These are phyloP conservation scores for Citrus inodora DNA, from an alignment of 345 rosid species.

Conservation along the genomic window DNA sequence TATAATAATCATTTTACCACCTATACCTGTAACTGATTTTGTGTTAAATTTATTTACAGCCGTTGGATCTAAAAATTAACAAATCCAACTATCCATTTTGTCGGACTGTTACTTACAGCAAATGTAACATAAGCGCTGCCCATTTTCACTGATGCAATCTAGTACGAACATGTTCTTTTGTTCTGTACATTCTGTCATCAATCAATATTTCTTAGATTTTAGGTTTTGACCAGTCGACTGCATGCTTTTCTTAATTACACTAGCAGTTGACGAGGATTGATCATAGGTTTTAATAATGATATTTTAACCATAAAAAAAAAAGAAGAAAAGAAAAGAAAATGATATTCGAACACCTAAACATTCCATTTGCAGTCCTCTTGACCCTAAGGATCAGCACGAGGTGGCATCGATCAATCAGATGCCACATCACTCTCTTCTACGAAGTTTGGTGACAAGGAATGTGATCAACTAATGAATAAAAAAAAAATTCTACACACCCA, in stretches of 20 bases:
- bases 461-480: not conserved
- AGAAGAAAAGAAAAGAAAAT: not conserved
- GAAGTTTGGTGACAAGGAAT: no score
- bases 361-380: no score
- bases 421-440: slow-evolving; percentile 24
- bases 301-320: not conserved
- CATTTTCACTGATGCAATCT: not conserved
- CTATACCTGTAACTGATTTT: no score
- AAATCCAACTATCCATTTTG: no score
- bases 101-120: no score
- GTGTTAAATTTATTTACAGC: no score
- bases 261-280: not conserved
- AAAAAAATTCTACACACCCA: slow-evolving; percentile 5
- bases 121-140: no score
- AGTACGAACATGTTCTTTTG: not conserved
- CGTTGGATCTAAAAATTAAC: no score
- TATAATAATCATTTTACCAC: no score
- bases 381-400: not conserved
- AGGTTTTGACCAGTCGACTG: slow-evolving; percentile 13
- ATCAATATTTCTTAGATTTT: not conserved
- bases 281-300: not conserved
- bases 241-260: not conserved
- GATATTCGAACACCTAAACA: not conserved
- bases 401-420: slow-evolving; percentile 19
- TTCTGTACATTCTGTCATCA: not conserved